Evolutionary conservation across 345 rosid species (phyloP), one percentile per base, ranked within the genome.

Genomic region (Firmiana major): DNA sequence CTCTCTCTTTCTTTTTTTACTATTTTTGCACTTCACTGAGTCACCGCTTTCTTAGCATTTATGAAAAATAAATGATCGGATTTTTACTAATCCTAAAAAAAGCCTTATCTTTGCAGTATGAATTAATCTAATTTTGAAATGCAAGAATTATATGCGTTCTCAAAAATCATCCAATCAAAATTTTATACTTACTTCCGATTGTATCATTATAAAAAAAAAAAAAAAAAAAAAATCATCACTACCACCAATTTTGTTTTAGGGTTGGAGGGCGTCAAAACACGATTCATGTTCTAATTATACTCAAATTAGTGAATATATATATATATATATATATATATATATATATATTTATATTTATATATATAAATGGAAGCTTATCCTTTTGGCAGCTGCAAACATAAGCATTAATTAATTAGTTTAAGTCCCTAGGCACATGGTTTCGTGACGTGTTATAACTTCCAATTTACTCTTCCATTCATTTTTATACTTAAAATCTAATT

Each of bases 201-300:
- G 9, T 43, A 43, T 43, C 9, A 43, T 9, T 1, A 43, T 5
- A 43, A 43, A 43, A 34, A 34, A 1, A 4, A 34, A 34, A 34
- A 34, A 34, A 34, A 34, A 34, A 34, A 34, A 34, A 34, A 34
- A 36, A 36, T 36, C 40, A 36, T 36, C 8, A 15, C 38, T 64
- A 34, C 70, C 48, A 11, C 42, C 22, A 9, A 8, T 9, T 9
- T 8, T 13, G 3, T 48, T 13, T 15, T 15, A n/a, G 6, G 5
- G 6, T 34, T 34, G 36, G 36, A 4, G 36, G 36, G 36, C 4
- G 19, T 0, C 54, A 73, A 26, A 3, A 5, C 36, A 21, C 38
- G 15, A 67, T 76, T 65, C 84, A 74, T 77, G 77, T 81, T 83
- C 79, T 64, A 74, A 60, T 78, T 26, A 75, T 55, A n/a, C 59